Percentiles rank a stretch among this genome's conserved stretches.
These are phyloP conservation scores for Mycothermus thermophilus DNA, from an alignment of 495 filamentous ascomycete species.

Conservation along the genomic window DNA sequence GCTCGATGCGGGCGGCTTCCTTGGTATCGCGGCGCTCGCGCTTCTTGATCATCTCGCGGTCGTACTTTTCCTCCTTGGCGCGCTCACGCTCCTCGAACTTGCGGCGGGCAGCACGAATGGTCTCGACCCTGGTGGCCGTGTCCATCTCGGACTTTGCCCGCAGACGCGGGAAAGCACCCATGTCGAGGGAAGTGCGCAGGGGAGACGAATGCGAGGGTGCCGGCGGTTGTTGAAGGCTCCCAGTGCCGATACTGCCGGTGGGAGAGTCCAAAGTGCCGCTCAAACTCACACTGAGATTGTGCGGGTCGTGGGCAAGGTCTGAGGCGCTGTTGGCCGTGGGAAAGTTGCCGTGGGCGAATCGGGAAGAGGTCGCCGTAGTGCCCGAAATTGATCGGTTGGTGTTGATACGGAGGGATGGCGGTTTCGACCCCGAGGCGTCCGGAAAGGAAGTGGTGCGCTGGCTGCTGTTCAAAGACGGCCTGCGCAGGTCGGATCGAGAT, in stretches of 20 bases:
- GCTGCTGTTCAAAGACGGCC: slow-evolving; percentile 26
- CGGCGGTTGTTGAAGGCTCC: slow-evolving; percentile 3
- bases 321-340: slow-evolving; percentile 25
- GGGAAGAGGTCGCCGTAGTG: slow-evolving; percentile 21
- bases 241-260: slow-evolving; percentile 11
- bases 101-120: slow-evolving; percentile 37
- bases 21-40: slow-evolving; percentile 35
- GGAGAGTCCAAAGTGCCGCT: slow-evolving; percentile 18
- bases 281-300: slow-evolving; percentile 15
- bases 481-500: slow-evolving; percentile 13
- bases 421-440: slow-evolving; percentile 19
- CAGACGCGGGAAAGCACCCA: slow-evolving; percentile 32
- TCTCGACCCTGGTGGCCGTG: slow-evolving; percentile 28
- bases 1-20: slow-evolving; percentile 30
- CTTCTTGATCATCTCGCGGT: slow-evolving; percentile 39
- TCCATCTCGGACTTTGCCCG: slow-evolving; percentile 40
- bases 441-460: slow-evolving; percentile 32
- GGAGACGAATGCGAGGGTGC: slow-evolving; percentile 25
- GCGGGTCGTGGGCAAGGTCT: slow-evolving; percentile 19
- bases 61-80: slow-evolving; percentile 42
- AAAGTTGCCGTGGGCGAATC: slow-evolving; percentile 24
- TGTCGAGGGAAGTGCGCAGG: slow-evolving; percentile 37
- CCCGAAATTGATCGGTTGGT: slow-evolving; percentile 19
- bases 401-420: slow-evolving; percentile 28
- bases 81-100: slow-evolving; percentile 40